These are phyloP conservation scores for Vicia faba DNA, from an alignment of 306 rosid species.

Conservation along the genomic window DNA sequence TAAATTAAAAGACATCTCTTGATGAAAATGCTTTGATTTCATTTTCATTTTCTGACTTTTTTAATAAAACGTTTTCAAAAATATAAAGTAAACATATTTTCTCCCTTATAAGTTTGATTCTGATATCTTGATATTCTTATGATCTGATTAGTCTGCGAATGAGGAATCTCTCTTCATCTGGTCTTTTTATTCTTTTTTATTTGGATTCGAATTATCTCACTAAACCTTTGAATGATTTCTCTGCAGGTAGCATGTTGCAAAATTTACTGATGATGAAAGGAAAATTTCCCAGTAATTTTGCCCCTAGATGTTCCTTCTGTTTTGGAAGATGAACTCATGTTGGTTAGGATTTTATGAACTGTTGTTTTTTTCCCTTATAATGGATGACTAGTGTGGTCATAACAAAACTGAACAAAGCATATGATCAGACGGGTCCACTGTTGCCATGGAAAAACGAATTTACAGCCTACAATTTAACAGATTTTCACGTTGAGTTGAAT, in stretches of 20 bases:
- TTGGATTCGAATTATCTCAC: slow-evolving; percentile 22
- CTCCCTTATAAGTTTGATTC: slow-evolving; percentile 2
- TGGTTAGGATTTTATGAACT: slow-evolving; percentile 45
- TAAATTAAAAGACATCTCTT: no score
- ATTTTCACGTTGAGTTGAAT: slow-evolving; percentile 52
- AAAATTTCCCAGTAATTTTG: slow-evolving; percentile 41
- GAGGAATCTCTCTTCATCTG: slow-evolving; percentile 15
- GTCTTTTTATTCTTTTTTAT: slow-evolving; percentile 20
- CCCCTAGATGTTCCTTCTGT: slow-evolving; percentile 43
- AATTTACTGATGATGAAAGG: slow-evolving; percentile 49
- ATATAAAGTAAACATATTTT: no score
- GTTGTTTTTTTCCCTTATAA: slow-evolving; percentile 38
- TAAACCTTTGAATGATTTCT: slow-evolving; percentile 32
- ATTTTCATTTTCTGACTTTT: no score
- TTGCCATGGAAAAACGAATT: slow-evolving; percentile 43
- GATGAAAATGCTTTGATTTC: no score
- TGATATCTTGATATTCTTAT: background rate
- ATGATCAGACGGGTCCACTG: slow-evolving; percentile 38
- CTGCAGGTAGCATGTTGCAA: slow-evolving; percentile 64
- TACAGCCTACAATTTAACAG: slow-evolving; percentile 49
- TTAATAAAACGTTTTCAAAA: no score
- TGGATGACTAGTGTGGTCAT: slow-evolving; percentile 37
- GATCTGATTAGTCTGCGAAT: slow-evolving; percentile 1
- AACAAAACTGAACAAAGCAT: slow-evolving; percentile 41
- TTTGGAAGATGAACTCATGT: slow-evolving; percentile 50